A percentile compares a stretch with the other conserved stretches of the same genome.
Conservation (phyloP, 2,329 filamentous ascomycete genomes). For the Penicillium occitanis region DNA sequence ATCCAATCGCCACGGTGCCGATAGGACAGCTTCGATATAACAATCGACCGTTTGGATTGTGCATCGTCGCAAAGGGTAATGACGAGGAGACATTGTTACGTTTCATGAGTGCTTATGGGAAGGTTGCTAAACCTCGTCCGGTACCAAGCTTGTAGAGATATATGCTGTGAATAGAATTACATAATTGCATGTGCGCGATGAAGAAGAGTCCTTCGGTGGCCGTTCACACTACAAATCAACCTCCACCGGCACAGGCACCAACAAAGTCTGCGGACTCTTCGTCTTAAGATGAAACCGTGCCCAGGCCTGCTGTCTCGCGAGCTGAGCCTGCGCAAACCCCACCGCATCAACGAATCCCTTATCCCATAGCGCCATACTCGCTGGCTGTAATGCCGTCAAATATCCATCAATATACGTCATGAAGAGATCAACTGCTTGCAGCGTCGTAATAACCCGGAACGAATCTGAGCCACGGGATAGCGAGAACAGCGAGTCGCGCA, state of each 20-base stretch:
- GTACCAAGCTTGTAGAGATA: not conserved
- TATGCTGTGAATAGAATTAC: not conserved
- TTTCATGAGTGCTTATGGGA: not conserved
- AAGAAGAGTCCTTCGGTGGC: not conserved
- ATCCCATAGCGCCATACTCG: slow-evolving; percentile 38
- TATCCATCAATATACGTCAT: slow-evolving; percentile 34
- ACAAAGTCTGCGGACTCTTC: slow-evolving; percentile 36
- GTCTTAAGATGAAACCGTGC: slow-evolving; percentile 36
- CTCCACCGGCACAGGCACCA: slow-evolving; percentile 31
- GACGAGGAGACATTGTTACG: not conserved
- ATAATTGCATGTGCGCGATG: not conserved
- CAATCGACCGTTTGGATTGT: slow-evolving; percentile 30
- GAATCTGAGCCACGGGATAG: slow-evolving; percentile 26
- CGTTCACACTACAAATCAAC: not conserved
- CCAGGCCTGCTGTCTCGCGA: slow-evolving; percentile 36
- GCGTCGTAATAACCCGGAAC: slow-evolving; percentile 21
- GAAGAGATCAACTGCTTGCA: slow-evolving; percentile 35
- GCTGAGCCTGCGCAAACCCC: slow-evolving; percentile 23
- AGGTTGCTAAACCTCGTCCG: not conserved
- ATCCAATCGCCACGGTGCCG: slow-evolving; percentile 31
- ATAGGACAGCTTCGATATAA: slow-evolving; percentile 27
- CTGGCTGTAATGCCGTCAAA: slow-evolving; percentile 32
- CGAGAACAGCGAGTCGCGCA: slow-evolving; percentile 32
- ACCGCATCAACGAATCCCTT: slow-evolving; percentile 33
- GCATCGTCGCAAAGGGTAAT: slow-evolving; percentile 25